Conservation (phyloP, 768 basidiomycete species). For the Tulasnella sp. region DNA sequence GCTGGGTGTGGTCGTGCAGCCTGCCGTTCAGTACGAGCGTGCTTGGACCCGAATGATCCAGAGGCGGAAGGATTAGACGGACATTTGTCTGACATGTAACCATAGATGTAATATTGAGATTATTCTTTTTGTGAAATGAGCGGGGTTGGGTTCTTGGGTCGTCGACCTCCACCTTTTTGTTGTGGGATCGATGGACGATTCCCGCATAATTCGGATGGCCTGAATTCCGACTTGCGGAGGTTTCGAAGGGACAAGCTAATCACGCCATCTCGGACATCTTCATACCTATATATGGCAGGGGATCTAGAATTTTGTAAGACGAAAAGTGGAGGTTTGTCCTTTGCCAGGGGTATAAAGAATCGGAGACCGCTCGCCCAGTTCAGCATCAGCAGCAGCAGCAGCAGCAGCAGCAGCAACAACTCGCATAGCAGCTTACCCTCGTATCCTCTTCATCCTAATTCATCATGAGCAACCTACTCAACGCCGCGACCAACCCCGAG, state of each 20-base stretch:
- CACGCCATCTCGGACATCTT: no score
- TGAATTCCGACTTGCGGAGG: no score
- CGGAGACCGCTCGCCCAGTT: background rate
- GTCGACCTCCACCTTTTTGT: no score
- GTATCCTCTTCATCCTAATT: background rate
- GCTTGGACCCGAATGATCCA: slow-evolving; percentile 42
- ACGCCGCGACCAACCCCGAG: background rate
- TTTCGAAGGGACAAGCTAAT: no score
- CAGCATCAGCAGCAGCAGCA: no score
- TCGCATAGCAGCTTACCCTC: background rate
- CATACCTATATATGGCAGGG: no score
- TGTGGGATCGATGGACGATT: no score
- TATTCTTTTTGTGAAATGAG: background rate
- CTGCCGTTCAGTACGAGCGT: slow-evolving; percentile 65
- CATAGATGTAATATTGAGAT: slow-evolving; percentile 9
- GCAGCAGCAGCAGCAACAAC: background rate
- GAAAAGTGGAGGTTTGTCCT: no score
- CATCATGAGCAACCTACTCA: background rate
- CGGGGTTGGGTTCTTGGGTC: no score
- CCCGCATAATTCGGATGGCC: no score
- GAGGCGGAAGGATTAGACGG: background rate
- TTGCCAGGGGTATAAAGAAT: background rate
- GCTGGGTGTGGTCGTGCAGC: slow-evolving; percentile 56
- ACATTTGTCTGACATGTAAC: background rate
- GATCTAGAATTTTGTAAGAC: no score